Percentiles rank a stretch among this genome's conserved stretches.
These are phyloP conservation scores for Porpolomopsis calyptriformis DNA, from an alignment of 768 basidiomycete species.

Conservation along the genomic window DNA sequence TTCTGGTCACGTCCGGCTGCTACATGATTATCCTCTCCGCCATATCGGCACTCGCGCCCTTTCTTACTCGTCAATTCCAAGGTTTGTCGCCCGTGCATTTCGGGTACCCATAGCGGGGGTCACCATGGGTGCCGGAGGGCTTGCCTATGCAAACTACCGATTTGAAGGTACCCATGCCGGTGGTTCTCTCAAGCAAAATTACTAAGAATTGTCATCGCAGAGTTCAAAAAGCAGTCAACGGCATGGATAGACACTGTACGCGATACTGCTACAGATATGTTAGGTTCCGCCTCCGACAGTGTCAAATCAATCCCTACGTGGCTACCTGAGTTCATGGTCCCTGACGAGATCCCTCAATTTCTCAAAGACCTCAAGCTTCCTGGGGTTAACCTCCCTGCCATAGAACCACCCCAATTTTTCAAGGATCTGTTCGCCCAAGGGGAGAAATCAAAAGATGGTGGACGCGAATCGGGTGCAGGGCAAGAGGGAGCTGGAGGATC, in stretches of 20 bases:
- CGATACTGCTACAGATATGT: constrained; percentile 57
- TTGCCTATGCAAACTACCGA: constrained; percentile 95
- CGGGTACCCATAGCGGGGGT: constrained; percentile 81
- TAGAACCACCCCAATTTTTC: constrained; percentile 57
- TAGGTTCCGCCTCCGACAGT: constrained; percentile 63
- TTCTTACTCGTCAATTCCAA: constrained; percentile 84
- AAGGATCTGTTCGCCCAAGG: constrained; percentile 45
- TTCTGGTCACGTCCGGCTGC: constrained; percentile 30
- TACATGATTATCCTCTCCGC: constrained; percentile 37
- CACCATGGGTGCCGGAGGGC: constrained; percentile 80
- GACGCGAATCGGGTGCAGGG: constrained; percentile 20
- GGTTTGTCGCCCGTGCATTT: constrained; percentile 79
- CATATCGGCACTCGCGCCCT: constrained; percentile 63
- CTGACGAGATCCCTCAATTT: constrained; percentile 51
- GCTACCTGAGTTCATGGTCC: constrained; percentile 50
- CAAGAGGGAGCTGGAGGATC: constrained; percentile 24
- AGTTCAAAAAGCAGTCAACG: constrained; percentile 57
- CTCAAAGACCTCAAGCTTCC: constrained; percentile 59
- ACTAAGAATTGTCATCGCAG: constrained; percentile 25
- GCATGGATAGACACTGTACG: constrained; percentile 58
- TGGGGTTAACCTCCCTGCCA: too few species aligned
- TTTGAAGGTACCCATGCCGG: constrained; percentile 96
- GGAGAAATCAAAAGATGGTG: constrained; percentile 19
- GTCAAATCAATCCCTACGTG: constrained; percentile 49
- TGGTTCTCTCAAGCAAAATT: too few species aligned